Conservation (phyloP, 495 filamentous ascomycete species). For the Evansstolkia leycettana region DNA sequence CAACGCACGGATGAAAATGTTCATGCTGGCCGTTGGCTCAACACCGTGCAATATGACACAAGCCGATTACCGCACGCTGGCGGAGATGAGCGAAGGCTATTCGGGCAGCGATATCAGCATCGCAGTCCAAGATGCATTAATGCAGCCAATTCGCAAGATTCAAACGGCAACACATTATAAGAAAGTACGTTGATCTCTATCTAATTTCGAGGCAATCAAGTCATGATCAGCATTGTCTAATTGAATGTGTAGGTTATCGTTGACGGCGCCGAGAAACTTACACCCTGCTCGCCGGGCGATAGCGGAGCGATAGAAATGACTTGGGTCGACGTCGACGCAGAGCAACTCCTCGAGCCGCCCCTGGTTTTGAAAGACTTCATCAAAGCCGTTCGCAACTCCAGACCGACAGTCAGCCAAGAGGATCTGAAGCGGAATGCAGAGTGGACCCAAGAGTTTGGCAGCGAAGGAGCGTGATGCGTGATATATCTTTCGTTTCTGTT, state of each 20-base stretch:
- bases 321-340: slow-evolving; percentile 77
- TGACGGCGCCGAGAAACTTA: slow-evolving; percentile 65
- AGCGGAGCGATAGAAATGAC: slow-evolving; percentile 77
- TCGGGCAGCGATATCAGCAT: slow-evolving; percentile 94
- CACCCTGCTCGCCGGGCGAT: slow-evolving; percentile 91
- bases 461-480: slow-evolving; percentile 55
- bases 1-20: slow-evolving; percentile 88
- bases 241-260: slow-evolving; percentile 45
- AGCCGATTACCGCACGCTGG: slow-evolving; percentile 68
- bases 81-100: slow-evolving; percentile 77
- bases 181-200: slow-evolving; percentile 42
- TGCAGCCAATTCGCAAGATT: slow-evolving; percentile 96
- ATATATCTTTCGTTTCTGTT: not conserved
- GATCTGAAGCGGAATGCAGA: slow-evolving; percentile 78
- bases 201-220: slow-evolving; percentile 2
- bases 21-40: slow-evolving; percentile 81
- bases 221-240: not conserved
- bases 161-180: slow-evolving; percentile 99
- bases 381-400: slow-evolving; percentile 73
- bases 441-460: slow-evolving; percentile 96
- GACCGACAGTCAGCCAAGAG: slow-evolving; percentile 78
- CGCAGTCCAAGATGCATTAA: slow-evolving; percentile 90
- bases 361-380: slow-evolving; percentile 87
- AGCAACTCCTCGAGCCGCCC: slow-evolving; percentile 73
- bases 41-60: slow-evolving; percentile 77